Conservation (phyloP, 352 stramenopile species). For the Globisporangium perplexum region DNA sequence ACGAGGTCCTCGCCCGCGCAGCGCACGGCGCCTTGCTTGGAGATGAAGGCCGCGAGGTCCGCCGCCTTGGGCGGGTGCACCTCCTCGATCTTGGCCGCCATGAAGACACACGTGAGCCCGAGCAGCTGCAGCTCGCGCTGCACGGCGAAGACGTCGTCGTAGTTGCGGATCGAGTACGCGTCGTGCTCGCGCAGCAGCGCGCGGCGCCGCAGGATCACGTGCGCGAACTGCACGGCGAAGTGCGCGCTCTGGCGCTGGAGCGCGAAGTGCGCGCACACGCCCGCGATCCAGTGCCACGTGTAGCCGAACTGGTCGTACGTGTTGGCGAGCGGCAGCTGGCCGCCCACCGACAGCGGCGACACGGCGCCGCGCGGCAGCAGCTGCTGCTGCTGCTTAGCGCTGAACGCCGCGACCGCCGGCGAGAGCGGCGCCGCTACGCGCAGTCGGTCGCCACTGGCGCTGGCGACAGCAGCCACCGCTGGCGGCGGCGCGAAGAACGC, state of each 20-base stretch:
- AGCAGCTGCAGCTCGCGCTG: conserved; percentile 59
- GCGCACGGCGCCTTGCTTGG: conserved; percentile 35
- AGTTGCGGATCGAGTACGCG: conserved; percentile 23
- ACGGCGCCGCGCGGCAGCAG: conserved; percentile 8
- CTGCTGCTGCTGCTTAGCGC: conserved; percentile 4
- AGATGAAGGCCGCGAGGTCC: conserved; percentile 58
- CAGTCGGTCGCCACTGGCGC: conserved; percentile 1
- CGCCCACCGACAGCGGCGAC: conserved; percentile 51
- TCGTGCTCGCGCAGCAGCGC: conserved; percentile 28
- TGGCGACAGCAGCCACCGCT: neutral
- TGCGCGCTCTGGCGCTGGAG: conserved; percentile 76
- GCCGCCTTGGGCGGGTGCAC: conserved; percentile 69
- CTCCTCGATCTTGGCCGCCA: conserved; percentile 84
- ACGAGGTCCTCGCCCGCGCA: conserved; percentile 49
- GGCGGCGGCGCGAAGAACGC: conserved; percentile 12
- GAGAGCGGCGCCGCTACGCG: conserved; percentile 21
- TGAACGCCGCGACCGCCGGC: conserved; percentile 6
- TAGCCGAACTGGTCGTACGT: conserved; percentile 76
- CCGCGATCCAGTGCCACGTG: conserved; percentile 70
- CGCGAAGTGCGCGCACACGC: conserved; percentile 57
- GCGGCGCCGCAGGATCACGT: conserved; percentile 64
- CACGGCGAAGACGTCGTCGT: conserved; percentile 45
- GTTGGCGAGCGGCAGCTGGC: conserved; percentile 33
- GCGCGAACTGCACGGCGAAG: conserved; percentile 72
- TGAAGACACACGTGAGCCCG: conserved; percentile 63